Percentiles rank a stretch among this genome's conserved stretches.
Evolutionary conservation across 1,284 basidiomycete genomes (phyloP).

Genomic region (Ustilago cynodontis): DNA sequence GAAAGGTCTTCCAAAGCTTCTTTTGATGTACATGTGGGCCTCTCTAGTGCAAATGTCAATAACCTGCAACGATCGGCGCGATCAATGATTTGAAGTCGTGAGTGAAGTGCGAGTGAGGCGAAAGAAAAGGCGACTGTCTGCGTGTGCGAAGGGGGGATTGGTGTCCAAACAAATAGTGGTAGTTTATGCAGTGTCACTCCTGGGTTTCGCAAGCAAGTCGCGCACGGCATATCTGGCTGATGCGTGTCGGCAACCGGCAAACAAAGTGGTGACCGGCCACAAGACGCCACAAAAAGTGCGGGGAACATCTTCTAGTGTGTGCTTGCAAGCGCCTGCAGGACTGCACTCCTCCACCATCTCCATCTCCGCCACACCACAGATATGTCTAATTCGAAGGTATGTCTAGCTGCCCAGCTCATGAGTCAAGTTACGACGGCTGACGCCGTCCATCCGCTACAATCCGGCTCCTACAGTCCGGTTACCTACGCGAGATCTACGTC

Average conservation of each 20-base stretch:
- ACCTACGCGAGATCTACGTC: conserved; percentile 61
- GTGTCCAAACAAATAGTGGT: too few species aligned
- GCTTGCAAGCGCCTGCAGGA: not conserved
- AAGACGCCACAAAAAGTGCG: conserved; percentile 2
- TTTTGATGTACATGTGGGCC: not conserved
- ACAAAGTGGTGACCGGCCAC: not conserved
- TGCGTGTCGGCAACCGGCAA: not conserved
- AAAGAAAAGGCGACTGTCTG: not conserved
- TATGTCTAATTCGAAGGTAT: conserved; percentile 45
- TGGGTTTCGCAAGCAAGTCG: too few species aligned
- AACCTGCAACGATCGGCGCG: not conserved
- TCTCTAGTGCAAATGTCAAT: not conserved
- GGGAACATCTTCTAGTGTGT: conserved; percentile 1
- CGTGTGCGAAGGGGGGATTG: too few species aligned
- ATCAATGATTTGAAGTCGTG: too few species aligned
- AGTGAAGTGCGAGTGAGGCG: too few species aligned
- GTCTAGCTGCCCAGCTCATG: not conserved
- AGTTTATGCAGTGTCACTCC: too few species aligned
- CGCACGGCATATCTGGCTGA: too few species aligned
- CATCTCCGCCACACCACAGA: not conserved
- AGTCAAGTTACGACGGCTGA: too few species aligned
- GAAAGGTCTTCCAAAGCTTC: not conserved
- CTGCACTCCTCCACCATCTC: not conserved
- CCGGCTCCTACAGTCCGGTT: conserved; percentile 29
- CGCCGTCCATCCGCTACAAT: too few species aligned